Evolutionary conservation across 2,329 filamentous ascomycete genomes (phyloP).

Genomic region (Colletotrichum abscissum): DNA sequence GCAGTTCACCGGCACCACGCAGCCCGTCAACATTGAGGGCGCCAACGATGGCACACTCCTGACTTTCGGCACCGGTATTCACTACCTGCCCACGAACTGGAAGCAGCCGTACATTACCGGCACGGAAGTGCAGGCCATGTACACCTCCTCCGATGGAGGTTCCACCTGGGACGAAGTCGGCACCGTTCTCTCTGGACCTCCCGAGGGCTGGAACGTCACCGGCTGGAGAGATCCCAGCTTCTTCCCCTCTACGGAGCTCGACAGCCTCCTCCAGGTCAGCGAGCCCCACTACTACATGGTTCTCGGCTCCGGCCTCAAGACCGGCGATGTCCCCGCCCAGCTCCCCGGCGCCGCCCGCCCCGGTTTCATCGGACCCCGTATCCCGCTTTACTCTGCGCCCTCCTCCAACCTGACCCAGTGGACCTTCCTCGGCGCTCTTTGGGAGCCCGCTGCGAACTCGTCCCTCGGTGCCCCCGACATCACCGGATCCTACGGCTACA

Average conservation of each 20-base stretch:
- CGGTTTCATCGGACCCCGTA: constrained; percentile 35
- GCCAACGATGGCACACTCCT: constrained; percentile 31
- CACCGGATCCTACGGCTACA: constrained; percentile 36
- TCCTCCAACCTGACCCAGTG: constrained; percentile 34
- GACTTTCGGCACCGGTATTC: constrained; percentile 34
- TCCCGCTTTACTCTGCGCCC: constrained; percentile 34
- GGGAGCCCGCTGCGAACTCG: constrained; percentile 34
- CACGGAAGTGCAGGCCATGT: constrained; percentile 35
- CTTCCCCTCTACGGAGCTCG: constrained; percentile 33
- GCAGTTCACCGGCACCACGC: constrained; percentile 32
- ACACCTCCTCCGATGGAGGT: constrained; percentile 28
- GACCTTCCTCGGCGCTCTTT: constrained; percentile 37
- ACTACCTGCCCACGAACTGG: constrained; percentile 35
- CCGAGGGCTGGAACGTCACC: constrained; percentile 36
- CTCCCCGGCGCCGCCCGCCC: constrained; percentile 35
- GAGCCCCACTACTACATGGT: constrained; percentile 37
- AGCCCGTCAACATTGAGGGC: constrained; percentile 33
- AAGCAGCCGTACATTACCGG: constrained; percentile 34
- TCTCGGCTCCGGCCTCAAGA: constrained; percentile 35
- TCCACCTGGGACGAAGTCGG: constrained; percentile 31
- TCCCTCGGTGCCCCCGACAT: constrained; percentile 33
- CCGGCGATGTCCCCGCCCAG: constrained; percentile 26
- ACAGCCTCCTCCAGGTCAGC: constrained; percentile 22
- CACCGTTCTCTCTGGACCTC: constrained; percentile 32
- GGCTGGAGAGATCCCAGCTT: constrained; percentile 36